Evolutionary conservation across 352 stramenopile species (phyloP).

Genomic region (Pilasporangium apinafurcum): DNA sequence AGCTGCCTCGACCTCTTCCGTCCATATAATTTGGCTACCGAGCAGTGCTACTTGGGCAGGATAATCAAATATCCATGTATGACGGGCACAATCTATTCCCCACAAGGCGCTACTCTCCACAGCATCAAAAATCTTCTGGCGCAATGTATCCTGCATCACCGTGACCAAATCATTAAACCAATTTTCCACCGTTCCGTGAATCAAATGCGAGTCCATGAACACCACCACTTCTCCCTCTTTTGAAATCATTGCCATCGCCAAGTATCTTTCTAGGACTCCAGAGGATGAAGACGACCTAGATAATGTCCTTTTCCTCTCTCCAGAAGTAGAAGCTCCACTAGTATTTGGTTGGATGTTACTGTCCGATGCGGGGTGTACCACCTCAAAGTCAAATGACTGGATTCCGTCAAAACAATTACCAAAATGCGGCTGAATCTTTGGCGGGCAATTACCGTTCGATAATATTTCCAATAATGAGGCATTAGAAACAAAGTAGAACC

Average conservation of each 20-base stretch:
- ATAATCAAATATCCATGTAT: conserved; percentile 91
- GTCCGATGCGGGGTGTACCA: conserved; percentile 13
- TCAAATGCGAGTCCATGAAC: conserved; percentile 70
- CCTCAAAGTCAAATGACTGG: conserved; percentile 67
- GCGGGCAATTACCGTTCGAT: conserved; percentile 88
- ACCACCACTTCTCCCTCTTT: conserved; percentile 93
- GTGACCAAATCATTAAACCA: conserved; percentile 95
- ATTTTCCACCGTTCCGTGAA: conserved; percentile 86
- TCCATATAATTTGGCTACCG: conserved; percentile 93
- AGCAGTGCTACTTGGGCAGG: conserved; percentile 75
- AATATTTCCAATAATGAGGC: conserved; percentile 93
- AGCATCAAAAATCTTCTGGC: conserved; percentile 81
- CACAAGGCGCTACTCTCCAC: conserved; percentile 92
- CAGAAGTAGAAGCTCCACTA: not conserved
- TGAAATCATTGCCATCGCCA: conserved; percentile 90
- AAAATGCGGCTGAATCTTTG: conserved; percentile 85
- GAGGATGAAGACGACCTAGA: conserved; percentile 5
- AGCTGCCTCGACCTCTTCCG: conserved; percentile 85
- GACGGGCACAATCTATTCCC: conserved; percentile 73
- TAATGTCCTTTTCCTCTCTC: not conserved
- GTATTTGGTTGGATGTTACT: too few species aligned
- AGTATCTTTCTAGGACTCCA: conserved; percentile 37
- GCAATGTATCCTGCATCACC: conserved; percentile 90
- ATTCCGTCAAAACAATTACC: conserved; percentile 91
- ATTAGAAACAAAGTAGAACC: conserved; percentile 97